These are phyloP conservation scores for Boletus subluridellus DNA, from an alignment of 1,284 basidiomycete genomes.

Conservation along the genomic window DNA sequence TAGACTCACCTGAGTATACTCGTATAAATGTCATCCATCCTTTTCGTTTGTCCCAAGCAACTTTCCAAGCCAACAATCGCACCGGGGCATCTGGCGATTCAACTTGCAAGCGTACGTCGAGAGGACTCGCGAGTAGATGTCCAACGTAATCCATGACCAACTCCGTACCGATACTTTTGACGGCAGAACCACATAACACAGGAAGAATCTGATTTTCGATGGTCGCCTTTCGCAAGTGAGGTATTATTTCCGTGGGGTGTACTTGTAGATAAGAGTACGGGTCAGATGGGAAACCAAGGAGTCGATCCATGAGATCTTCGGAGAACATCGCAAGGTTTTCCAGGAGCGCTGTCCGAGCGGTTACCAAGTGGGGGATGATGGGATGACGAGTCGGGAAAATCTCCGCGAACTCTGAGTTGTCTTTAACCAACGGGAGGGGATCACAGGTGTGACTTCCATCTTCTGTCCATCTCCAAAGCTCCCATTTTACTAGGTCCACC, in stretches of 20 bases:
- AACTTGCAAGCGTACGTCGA: constrained; percentile 52
- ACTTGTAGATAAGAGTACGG: constrained; percentile 64
- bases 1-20: constrained; percentile 72
- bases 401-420: constrained; percentile 41
- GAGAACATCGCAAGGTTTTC: constrained; percentile 80
- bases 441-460: constrained; percentile 45
- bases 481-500: constrained; percentile 78
- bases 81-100: constrained; percentile 49
- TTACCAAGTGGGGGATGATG: constrained; percentile 57
- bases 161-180: constrained; percentile 79
- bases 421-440: constrained; percentile 50
- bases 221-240: constrained; percentile 66
- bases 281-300: constrained; percentile 56
- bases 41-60: constrained; percentile 76
- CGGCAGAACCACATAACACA: constrained; percentile 80
- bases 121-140: constrained; percentile 74
- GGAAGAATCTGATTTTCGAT: constrained; percentile 68
- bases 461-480: constrained; percentile 68
- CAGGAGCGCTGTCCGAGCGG: constrained; percentile 66
- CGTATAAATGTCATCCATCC: constrained; percentile 92
- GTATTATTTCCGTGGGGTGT: constrained; percentile 48
- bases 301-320: constrained; percentile 70
- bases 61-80: constrained; percentile 82
- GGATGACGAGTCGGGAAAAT: constrained; percentile 60
- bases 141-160: constrained; percentile 79